Conservation (phyloP, 106 monocot genomes). For the Allium sativum region DNA sequence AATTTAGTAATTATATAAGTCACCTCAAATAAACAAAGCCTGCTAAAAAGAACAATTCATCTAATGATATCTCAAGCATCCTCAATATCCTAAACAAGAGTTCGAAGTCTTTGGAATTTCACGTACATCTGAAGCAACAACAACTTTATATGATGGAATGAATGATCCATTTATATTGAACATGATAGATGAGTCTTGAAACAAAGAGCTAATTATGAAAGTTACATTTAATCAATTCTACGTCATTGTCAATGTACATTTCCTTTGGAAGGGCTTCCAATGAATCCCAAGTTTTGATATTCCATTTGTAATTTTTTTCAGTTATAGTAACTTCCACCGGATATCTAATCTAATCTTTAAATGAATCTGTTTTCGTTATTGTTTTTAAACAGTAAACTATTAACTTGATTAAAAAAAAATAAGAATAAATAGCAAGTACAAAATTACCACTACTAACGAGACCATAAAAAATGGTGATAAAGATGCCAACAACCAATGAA, state of each 20-base stretch:
- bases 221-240: slow-evolving; percentile 74
- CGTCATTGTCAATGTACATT: slow-evolving; percentile 46
- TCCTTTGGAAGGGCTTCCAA: slow-evolving; percentile 65
- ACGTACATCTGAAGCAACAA: slow-evolving; percentile 3
- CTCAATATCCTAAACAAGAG: slow-evolving; percentile 35
- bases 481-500: too few relatives aligned
- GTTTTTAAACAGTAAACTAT: too few relatives aligned
- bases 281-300: slow-evolving; percentile 51
- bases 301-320: slow-evolving; percentile 55
- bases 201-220: slow-evolving; percentile 47
- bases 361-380: too few relatives aligned
- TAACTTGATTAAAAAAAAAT: too few relatives aligned
- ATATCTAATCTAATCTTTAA: slow-evolving; percentile 60
- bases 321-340: slow-evolving; percentile 63
- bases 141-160: slow-evolving; percentile 18
- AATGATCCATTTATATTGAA: slow-evolving; percentile 79
- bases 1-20: neutral
- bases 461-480: too few relatives aligned
- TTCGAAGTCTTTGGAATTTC: slow-evolving; percentile 16
- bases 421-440: too few relatives aligned
- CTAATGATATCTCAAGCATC: slow-evolving; percentile 74
- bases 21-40: slow-evolving; percentile 61
- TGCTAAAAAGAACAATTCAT: slow-evolving; percentile 72
- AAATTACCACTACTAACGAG: too few relatives aligned
- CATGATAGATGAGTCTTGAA: slow-evolving; percentile 54